phyloP scores from a whole-genome alignment of 305 asterid genomes.

The Vinca major region DNA sequence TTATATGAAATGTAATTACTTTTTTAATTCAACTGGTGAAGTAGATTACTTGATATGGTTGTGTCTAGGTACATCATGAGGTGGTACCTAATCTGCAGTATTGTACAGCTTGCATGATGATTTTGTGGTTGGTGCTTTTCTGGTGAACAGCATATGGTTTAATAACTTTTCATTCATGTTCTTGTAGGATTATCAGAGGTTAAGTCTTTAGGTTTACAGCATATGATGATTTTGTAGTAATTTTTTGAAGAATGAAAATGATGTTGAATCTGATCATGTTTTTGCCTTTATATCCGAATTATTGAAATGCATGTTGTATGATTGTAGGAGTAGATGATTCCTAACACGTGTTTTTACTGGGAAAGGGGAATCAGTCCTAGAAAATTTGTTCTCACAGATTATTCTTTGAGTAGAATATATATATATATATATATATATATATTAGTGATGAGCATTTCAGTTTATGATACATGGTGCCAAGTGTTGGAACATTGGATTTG shows the following conservation, averaged over 20 bases:
- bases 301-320: background rate
- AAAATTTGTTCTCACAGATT: background rate
- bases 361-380: background rate
- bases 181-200: too few species aligned
- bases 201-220: too few species aligned
- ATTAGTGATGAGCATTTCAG: too few species aligned
- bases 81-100: background rate
- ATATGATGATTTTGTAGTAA: background rate
- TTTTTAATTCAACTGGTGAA: background rate
- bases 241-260: background rate
- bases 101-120: background rate
- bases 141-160: background rate
- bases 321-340: too few species aligned
- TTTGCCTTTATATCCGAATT: background rate
- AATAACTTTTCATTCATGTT: background rate
- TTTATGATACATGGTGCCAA: too few species aligned
- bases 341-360: background rate
- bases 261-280: background rate
- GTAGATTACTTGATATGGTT: background rate
- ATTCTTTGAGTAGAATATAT: too few species aligned
- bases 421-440: too few species aligned
- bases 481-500: too few species aligned
- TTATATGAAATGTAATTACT: background rate
- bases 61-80: background rate
- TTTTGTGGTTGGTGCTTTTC: background rate